Evolutionary conservation across 805 yeast genomes (phyloP), one percentile per base, ranked within the genome.

Genomic region (Saccharomycopsis vini): DNA sequence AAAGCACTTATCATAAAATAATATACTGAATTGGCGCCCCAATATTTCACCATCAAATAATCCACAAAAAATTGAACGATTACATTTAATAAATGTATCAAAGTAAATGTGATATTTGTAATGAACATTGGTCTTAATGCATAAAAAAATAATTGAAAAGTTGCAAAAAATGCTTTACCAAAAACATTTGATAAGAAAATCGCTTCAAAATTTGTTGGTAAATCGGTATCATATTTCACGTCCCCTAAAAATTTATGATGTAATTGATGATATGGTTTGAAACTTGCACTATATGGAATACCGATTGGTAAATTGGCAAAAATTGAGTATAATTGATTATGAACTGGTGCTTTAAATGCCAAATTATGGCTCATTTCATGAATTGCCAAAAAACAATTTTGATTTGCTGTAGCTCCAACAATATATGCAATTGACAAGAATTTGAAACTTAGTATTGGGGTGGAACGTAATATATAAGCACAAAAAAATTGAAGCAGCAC

Each of bases 191-290:
- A 79, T 29, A 88, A 67, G 4, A 88, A 56, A 1, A 80, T 35
- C 0, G 94, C 92, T 61, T 88, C 97, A 28, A 77, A 69, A 20
- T 63, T 58, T 0, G 96, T 88, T 29, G 97, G 97, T 50, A 88
- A 66, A 60, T 88, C 97, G 0, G 96, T 82, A 62, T 88, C 97
- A 54, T 75, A 76, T 41, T 71, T 68, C 54, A 78, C 82, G 58
- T 88, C 95, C 16, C 97, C 97, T 56, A 84, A 63, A 56, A 83
- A 87, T 61, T 88, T 88, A 64, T 88, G 97, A 57, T 88, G 97
- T 30, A 88, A 66, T 60, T 86, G 86, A 57, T 88, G 97, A 60
- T 88, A 88, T 5, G 95, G 95, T 49, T 53, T 84, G 81, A 67
- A 88, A 73, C 49, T 81, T 0, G 96, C 95, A 31, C 87, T 75